Evolutionary conservation across 140 eudicot species (phyloP), one percentile per base, ranked within the genome.

Genomic region (Eryngium alpinum): DNA sequence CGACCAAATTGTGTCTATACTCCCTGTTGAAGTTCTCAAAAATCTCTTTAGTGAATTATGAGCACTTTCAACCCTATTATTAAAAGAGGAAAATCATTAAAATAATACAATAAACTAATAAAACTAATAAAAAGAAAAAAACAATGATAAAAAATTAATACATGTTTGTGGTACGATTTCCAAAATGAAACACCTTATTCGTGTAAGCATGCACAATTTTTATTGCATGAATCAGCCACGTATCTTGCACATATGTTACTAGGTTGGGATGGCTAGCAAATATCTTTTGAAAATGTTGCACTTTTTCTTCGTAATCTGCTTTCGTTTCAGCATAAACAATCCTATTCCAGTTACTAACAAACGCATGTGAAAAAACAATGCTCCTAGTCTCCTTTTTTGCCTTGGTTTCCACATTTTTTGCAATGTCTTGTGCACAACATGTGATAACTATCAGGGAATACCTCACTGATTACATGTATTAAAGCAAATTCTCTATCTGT

Each of bases 151-250:
- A 52, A 52, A 52, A 52, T 52, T 10, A 52, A 59, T 59, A 59
- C 66, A 1, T 59, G 9, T 59, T 59, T 59, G 27, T 59, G 66
- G 66, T 59, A 22, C 66, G 66, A 59, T 19, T 59, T 59, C 27
- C 27, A 59, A 59, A 59, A 21, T 59, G 66, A 9, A 59, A 59
- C 66, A 59, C 97, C 98, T 49, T n/a, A n/a, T n/a, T n/a, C n/a
- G n/a, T n/a, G n/a, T n/a, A n/a, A n/a, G n/a, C n/a, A n/a, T n/a
- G n/a, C n/a, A n/a, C n/a, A n/a, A n/a, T n/a, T 24, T 5, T 60
- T 60, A 5, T 59, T 59, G 66, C 66, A 59, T 59, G 27, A 21
- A 59, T 59, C 19, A 59, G 25, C 66, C 66, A 59, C 19, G 27
- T 59, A 59, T 59, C 27, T 21, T 59, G 66, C 25, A 59, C 66